A percentile compares a stretch with the other conserved stretches of the same genome.
These are phyloP conservation scores for Yamadazyma scolyti DNA, from an alignment of 805 yeast genomes.

Conservation along the genomic window DNA sequence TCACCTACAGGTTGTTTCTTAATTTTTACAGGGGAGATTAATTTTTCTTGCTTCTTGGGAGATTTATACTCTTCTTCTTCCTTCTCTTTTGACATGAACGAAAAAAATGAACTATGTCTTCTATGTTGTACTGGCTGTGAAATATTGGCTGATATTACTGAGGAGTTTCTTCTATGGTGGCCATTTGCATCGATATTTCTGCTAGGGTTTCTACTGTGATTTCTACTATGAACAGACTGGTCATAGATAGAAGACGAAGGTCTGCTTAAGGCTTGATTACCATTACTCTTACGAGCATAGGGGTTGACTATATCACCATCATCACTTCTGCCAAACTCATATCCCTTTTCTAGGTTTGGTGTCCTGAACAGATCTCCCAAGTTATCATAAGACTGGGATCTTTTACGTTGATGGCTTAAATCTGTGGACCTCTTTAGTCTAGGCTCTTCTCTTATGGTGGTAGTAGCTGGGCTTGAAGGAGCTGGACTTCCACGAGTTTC, in stretches of 20 bases:
- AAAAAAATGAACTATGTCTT: constrained; percentile 59
- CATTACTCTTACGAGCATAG: constrained; percentile 1
- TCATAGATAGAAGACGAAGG: constrained; percentile 54
- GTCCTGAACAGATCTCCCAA: constrained; percentile 19
- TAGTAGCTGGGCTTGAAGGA: too few relatives aligned
- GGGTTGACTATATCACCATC: not conserved
- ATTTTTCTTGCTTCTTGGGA: constrained; percentile 9
- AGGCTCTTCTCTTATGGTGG: too few relatives aligned
- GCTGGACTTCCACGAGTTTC: too few relatives aligned
- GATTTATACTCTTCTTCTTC: constrained; percentile 11
- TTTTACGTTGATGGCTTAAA: constrained; percentile 48
- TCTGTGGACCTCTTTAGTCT: too few relatives aligned
- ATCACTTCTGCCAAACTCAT: constrained; percentile 27
- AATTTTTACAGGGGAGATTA: constrained; percentile 23
- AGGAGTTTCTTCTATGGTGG: constrained; percentile 27
- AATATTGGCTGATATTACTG: constrained; percentile 18
- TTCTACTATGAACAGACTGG: constrained; percentile 25
- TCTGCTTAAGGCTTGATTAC: constrained; percentile 6
- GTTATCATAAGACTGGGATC: too few relatives aligned
- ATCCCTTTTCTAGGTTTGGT: constrained; percentile 24
- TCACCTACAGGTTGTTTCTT: constrained; percentile 13
- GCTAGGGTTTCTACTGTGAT: constrained; percentile 43
- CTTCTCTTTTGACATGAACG: constrained; percentile 40
- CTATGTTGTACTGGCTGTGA: too few relatives aligned
- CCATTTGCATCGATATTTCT: constrained; percentile 20